phyloP scores from a whole-genome alignment of 176 grass and related monocot genomes.

The Avena sativa region DNA sequence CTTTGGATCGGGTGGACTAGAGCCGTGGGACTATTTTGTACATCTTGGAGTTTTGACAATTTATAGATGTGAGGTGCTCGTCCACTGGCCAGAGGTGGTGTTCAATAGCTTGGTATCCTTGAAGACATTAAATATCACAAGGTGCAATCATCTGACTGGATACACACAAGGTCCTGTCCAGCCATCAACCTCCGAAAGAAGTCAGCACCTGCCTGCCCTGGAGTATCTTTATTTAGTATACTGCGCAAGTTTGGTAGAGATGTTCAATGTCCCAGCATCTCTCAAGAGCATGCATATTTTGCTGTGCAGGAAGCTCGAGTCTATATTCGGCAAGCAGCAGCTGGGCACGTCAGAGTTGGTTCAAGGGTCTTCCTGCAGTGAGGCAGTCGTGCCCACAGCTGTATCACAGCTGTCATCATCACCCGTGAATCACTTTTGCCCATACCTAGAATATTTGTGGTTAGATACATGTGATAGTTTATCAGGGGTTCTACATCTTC shows the following conservation, averaged over 20 bases:
- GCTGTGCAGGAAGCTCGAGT: accelerated
- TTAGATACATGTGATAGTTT: not conserved
- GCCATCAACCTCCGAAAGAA: not conserved
- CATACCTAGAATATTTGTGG: too few relatives aligned
- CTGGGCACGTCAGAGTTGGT: not conserved
- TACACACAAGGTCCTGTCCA: not conserved
- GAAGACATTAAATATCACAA: accelerated
- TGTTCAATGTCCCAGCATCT: not conserved
- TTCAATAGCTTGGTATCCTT: not conserved
- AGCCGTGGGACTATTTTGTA: not conserved
- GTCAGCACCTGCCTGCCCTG: not conserved
- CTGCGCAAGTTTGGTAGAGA: not conserved
- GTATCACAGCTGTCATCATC: not conserved
- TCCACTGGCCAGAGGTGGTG: slow-evolving; percentile 9
- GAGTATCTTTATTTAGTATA: accelerated
- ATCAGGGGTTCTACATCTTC: too few relatives aligned
- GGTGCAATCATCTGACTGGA: not conserved
- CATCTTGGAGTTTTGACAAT: not conserved
- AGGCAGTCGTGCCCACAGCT: not conserved
- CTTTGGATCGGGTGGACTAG: not conserved
- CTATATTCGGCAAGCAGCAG: not conserved
- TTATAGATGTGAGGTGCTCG: accelerated
- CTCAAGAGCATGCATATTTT: accelerated
- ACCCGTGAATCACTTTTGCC: not conserved
- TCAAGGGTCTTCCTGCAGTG: not conserved